Percentiles rank a stretch among this genome's conserved stretches.
These are phyloP conservation scores for Spatholobus suberectus DNA, from an alignment of 306 rosid genomes.

Conservation along the genomic window DNA sequence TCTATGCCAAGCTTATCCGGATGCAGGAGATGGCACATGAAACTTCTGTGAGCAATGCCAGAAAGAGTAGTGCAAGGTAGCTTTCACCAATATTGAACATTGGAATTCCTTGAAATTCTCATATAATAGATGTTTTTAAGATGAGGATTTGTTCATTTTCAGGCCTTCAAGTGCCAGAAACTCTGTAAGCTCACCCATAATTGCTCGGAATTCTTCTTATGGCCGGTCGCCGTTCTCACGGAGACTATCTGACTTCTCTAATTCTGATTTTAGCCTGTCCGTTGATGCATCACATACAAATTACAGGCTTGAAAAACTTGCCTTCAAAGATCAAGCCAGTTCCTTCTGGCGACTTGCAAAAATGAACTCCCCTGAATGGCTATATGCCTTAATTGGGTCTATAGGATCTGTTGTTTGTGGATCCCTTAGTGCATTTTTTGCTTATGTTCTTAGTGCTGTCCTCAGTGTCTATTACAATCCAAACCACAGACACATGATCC, in stretches of 20 bases:
- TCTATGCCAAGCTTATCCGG: conserved; percentile 82
- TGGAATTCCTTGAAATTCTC: conserved; percentile 2
- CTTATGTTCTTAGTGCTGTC: conserved; percentile 90
- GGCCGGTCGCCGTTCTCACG: conserved; percentile 95
- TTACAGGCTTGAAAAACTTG: conserved; percentile 77
- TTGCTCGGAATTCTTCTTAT: conserved; percentile 85
- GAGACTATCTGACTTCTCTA: conserved; percentile 91
- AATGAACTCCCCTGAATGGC: conserved; percentile 96
- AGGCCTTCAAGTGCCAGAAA: conserved; percentile 97
- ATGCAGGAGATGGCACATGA: conserved; percentile 92
- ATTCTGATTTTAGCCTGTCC: conserved; percentile 87
- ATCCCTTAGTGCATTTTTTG: conserved; percentile 90
- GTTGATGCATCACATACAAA: conserved; percentile 76
- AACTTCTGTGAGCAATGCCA: conserved; percentile 80
- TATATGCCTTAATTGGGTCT: conserved; percentile 81
- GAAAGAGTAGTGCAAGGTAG: conserved; percentile 97
- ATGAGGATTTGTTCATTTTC: conserved; percentile 29
- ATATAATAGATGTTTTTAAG: not conserved
- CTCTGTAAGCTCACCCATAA: conserved; percentile 97
- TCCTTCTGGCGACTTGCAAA: conserved; percentile 94
- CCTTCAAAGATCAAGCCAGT: conserved; percentile 91
- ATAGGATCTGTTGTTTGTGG: conserved; percentile 87
- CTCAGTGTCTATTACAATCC: conserved; percentile 89
- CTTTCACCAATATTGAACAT: conserved; percentile 29
- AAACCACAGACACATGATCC: conserved; percentile 72